These are phyloP conservation scores for Ramularia collo-cygni DNA, from an alignment of 2,329 filamentous ascomycete genomes.

Conservation along the genomic window DNA sequence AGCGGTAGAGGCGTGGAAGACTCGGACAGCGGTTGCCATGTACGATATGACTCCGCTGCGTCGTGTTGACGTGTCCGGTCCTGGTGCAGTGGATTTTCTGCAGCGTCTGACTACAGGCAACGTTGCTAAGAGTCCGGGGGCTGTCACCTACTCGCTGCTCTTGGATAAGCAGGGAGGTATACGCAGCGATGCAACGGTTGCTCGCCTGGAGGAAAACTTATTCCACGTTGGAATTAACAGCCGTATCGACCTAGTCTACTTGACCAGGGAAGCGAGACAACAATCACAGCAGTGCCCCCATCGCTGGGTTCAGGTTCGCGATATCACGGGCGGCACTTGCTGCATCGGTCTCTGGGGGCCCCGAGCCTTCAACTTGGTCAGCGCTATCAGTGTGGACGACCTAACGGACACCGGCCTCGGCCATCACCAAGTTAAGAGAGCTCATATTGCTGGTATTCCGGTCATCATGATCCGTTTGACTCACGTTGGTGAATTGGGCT, in stretches of 20 bases:
- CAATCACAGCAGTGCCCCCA: constrained; percentile 38
- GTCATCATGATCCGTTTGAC: constrained; percentile 52
- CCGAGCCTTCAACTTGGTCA: constrained; percentile 46
- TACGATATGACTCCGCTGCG: constrained; percentile 58
- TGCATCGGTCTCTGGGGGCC: constrained; percentile 59
- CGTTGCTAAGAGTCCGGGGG: constrained; percentile 42
- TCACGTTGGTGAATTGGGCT: constrained; percentile 55
- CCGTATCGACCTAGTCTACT: constrained; percentile 48
- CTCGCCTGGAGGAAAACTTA: constrained; percentile 43
- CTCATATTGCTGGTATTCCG: constrained; percentile 49
- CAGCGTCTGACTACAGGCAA: constrained; percentile 48
- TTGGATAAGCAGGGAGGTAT: constrained; percentile 50
- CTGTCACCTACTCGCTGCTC: constrained; percentile 51
- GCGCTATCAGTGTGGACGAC: constrained; percentile 40
- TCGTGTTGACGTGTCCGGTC: constrained; percentile 52
- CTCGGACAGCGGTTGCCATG: constrained; percentile 54
- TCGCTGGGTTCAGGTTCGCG: constrained; percentile 47
- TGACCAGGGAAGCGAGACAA: constrained; percentile 46
- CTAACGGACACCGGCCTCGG: constrained; percentile 42
- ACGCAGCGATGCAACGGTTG: constrained; percentile 51
- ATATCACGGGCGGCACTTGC: constrained; percentile 55
- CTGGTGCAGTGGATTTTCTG: constrained; percentile 50
- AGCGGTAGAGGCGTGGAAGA: constrained; percentile 59
- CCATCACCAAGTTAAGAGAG: constrained; percentile 45
- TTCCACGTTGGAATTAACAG: constrained; percentile 55